These are phyloP conservation scores for Wickerhamiella dianesei DNA, from an alignment of 805 yeast species.

Conservation along the genomic window DNA sequence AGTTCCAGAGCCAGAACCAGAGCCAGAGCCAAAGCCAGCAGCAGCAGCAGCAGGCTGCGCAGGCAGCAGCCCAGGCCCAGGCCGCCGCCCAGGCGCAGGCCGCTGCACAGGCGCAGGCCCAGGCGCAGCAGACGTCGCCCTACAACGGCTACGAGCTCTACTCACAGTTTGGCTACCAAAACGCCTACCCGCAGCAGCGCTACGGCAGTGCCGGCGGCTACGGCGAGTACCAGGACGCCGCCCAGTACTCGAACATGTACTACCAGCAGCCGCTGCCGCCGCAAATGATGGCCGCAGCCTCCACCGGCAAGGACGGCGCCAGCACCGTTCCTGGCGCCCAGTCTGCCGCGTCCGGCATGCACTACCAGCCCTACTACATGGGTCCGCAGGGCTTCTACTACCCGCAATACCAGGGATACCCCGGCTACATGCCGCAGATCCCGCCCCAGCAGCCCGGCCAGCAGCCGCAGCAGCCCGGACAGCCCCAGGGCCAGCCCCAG, in stretches of 20 bases:
- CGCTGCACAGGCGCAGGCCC: constrained; percentile 8
- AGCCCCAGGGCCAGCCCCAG: background rate
- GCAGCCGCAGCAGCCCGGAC: background rate
- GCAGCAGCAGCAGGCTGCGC: constrained; percentile 7
- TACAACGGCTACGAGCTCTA: background rate
- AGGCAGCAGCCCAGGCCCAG: constrained; percentile 9
- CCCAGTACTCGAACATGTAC: background rate
- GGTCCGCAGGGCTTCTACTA: constrained; percentile 1
- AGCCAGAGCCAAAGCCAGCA: constrained; percentile 3
- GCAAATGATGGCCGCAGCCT: constrained; percentile 2
- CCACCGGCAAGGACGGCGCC: constrained; percentile 6
- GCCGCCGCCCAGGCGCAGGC: constrained; percentile 8
- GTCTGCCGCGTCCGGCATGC: background rate
- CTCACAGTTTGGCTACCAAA: background rate
- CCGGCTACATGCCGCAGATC: constrained; percentile 5
- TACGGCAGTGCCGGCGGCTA: background rate
- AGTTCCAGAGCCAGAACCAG: constrained; percentile 4
- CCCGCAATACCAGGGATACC: constrained; percentile 1
- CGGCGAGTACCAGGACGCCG: constrained; percentile 2
- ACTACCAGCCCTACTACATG: background rate
- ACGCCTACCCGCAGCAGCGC: constrained; percentile 1
- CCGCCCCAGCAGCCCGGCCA: constrained; percentile 5
- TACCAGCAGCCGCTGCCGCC: constrained; percentile 3
- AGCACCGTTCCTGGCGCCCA: background rate
- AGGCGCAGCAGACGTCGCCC: background rate